These are phyloP conservation scores for Gossypium trilobum DNA, from an alignment of 441 rosid genomes.

Conservation along the genomic window DNA sequence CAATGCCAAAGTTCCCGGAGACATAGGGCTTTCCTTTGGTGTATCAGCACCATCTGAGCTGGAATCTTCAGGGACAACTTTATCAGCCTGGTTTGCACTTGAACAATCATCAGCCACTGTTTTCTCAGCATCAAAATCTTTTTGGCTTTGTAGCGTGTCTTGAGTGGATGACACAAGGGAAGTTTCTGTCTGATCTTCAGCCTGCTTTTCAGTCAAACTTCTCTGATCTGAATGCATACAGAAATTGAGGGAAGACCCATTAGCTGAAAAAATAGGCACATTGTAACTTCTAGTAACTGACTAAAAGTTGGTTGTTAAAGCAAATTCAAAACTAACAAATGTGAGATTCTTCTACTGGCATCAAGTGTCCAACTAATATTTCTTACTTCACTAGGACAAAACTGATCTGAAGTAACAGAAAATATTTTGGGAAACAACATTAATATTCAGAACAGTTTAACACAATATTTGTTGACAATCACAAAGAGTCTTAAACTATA, in stretches of 20 bases:
- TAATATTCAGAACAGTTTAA: background rate
- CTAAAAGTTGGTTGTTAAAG: conserved; percentile 8
- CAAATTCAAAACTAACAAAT: conserved; percentile 1
- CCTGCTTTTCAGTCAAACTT: conserved; percentile 40
- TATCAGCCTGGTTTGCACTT: conserved; percentile 50
- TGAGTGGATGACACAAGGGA: conserved; percentile 49
- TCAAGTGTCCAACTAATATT: background rate
- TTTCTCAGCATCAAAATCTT: conserved; percentile 40
- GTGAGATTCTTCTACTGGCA: background rate
- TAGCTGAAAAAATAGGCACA: background rate
- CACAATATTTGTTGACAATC: background rate
- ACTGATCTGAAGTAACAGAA: background rate
- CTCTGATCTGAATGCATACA: conserved; percentile 39
- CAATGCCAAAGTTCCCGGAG: conserved; percentile 94
- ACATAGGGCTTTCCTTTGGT: conserved; percentile 69
- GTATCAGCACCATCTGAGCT: conserved; percentile 48
- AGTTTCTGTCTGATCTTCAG: conserved; percentile 41
- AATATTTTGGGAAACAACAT: background rate
- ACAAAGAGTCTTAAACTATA: background rate
- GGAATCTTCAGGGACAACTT: conserved; percentile 38
- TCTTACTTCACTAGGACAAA: background rate
- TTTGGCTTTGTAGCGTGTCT: conserved; percentile 42
- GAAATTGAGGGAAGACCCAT: conserved; percentile 4
- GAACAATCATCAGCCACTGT: conserved; percentile 38
- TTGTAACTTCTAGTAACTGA: background rate